Evolutionary conservation across 345 rosid species (phyloP), one percentile per base, ranked within the genome.

Genomic region (Salix udensis): DNA sequence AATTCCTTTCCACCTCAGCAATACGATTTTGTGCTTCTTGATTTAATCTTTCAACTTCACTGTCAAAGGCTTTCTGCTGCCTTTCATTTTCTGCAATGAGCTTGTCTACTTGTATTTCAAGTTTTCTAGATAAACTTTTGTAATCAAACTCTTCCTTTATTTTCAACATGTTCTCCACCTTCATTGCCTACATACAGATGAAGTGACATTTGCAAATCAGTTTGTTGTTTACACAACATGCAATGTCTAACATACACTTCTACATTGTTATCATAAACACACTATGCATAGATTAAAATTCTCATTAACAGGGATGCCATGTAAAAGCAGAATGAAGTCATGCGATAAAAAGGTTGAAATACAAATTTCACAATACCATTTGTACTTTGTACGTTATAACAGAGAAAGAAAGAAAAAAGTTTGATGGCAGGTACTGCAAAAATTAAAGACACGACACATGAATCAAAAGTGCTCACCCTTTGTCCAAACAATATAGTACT

Each of bases 401-500:
- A 55, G 24, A 14, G 37, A 46, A 46, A 37, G 28, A 28, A 9
- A 24, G 16, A 19, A 10, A 36, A 37, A 10, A 40, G 52, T 19
- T 65, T 46, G 23, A 31, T 19, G 16, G 60, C 72, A 79, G 64
- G 62, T 4, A 74, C 24, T 18, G 44, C 19, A 74, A 26, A 52
- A 31, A 39, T 50, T 53, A 68, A 37, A 68, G 18, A 42, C 26
- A 74, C 2, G 5, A 28, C 19, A 30, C 24, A 26, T 34, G 26
- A 55, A 36, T 66, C 40, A 67, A 66, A 2, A 42, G 10, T 9
- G 24, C 79, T 77, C 42, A 82, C 84, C 84, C 84, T 66, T 70
- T 82, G 84, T 34, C 84, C 84, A 71, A 82, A 82, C 75, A 77
- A 66, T 77, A 82, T 82, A n/a, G 84, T 82, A 62, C 84, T 82